Evolutionary conservation across 1,139 yeast species (phyloP).

Genomic region (Diutina pseudorugosa): DNA sequence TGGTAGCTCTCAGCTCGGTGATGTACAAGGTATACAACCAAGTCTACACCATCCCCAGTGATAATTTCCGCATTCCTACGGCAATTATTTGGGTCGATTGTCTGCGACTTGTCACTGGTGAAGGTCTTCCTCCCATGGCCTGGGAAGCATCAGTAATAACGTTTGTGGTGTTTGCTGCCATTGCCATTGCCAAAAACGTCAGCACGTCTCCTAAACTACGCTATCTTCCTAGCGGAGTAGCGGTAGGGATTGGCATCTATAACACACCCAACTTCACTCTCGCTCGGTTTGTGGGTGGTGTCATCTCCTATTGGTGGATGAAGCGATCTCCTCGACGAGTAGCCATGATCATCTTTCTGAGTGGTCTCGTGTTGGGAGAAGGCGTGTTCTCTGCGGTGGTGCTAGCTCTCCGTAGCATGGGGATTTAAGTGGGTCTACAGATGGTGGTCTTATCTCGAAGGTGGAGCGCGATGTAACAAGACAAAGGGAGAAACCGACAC

Average conservation of each 20-base stretch:
- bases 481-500: neutral
- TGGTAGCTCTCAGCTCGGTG: constrained; percentile 63
- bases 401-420: constrained; percentile 62
- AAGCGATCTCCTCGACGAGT: constrained; percentile 34
- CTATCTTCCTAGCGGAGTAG: constrained; percentile 86
- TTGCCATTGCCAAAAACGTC: constrained; percentile 54
- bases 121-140: constrained; percentile 77
- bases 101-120: constrained; percentile 83
- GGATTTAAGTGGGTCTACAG: constrained; percentile 16
- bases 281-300: constrained; percentile 86
- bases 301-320: constrained; percentile 55
- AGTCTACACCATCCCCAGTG: constrained; percentile 77
- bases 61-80: constrained; percentile 77
- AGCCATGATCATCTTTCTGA: constrained; percentile 71
- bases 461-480: too few relatives aligned
- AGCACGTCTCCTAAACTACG: constrained; percentile 25
- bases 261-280: constrained; percentile 88
- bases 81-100: constrained; percentile 97
- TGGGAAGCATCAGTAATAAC: constrained; percentile 50
- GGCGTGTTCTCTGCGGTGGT: constrained; percentile 78
- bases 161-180: constrained; percentile 55
- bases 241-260: constrained; percentile 93
- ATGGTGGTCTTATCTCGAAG: neutral
- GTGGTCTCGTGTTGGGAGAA: constrained; percentile 90
- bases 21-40: constrained; percentile 75